A percentile compares a stretch with the other conserved stretches of the same genome.
These are phyloP conservation scores for Cyberlindnera galapagoensis DNA, from an alignment of 805 yeast species.

Conservation along the genomic window DNA sequence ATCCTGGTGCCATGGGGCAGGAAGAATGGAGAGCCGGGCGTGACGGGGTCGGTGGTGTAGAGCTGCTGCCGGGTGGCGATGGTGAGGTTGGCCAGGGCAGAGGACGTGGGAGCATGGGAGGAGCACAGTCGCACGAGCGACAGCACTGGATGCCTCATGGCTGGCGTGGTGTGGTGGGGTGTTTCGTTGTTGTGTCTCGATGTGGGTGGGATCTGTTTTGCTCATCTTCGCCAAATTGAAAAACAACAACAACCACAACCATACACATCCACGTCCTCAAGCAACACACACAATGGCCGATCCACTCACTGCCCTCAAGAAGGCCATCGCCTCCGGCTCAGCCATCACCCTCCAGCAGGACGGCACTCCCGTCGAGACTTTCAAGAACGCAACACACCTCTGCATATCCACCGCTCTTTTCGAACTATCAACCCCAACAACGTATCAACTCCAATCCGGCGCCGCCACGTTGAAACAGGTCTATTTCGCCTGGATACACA, in stretches of 20 bases:
- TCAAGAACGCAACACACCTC: too few relatives aligned
- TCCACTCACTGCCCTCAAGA: slow-evolving; percentile 18
- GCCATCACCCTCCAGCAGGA: too few relatives aligned
- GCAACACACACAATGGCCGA: slow-evolving; percentile 13
- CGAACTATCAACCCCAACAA: slow-evolving; percentile 44
- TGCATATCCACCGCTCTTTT: too few relatives aligned
- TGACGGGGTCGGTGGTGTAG: slow-evolving; percentile 68
- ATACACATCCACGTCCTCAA: too few relatives aligned
- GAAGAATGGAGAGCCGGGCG: slow-evolving; percentile 92
- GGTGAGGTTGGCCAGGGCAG: slow-evolving; percentile 18
- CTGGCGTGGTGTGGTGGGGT: neutral
- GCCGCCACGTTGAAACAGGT: slow-evolving; percentile 52
- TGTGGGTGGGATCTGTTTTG: too few relatives aligned
- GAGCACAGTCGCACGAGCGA: slow-evolving; percentile 6
- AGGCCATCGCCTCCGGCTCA: slow-evolving; percentile 25
- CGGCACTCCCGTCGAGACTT: too few relatives aligned
- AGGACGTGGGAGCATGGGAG: slow-evolving; percentile 12
- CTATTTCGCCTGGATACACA: slow-evolving; percentile 71
- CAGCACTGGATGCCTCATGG: slow-evolving; percentile 2
- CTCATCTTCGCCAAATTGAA: too few relatives aligned
- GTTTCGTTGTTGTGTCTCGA: neutral
- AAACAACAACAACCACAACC: too few relatives aligned
- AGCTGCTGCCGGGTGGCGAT: slow-evolving; percentile 52
- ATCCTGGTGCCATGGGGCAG: slow-evolving; percentile 89
- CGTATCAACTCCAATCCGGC: slow-evolving; percentile 45